A percentile compares a stretch with the other conserved stretches of the same genome.
phyloP scores from a whole-genome alignment of 2,329 filamentous ascomycete species.

The Trichoderma sp. region DNA sequence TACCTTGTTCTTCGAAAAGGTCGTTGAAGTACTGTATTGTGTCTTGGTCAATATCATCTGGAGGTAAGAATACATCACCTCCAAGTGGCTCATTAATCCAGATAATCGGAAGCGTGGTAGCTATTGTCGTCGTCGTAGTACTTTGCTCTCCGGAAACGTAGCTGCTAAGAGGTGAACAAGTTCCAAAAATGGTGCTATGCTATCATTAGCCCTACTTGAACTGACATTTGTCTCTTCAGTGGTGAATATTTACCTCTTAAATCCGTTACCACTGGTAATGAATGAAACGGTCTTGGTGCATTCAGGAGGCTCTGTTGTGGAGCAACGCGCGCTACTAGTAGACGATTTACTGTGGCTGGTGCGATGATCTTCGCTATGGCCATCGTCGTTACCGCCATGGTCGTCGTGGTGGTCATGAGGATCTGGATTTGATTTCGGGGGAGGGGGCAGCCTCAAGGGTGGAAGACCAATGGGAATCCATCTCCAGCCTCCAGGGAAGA shows the following conservation, averaged over 20 bases:
- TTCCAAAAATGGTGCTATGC: not conserved
- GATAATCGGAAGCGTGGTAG: not conserved
- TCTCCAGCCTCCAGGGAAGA: not conserved
- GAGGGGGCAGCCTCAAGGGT: not conserved
- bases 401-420: not conserved
- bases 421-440: not conserved
- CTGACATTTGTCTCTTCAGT: not conserved
- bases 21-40: not conserved
- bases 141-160: not conserved
- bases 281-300: not conserved
- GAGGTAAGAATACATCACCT: not conserved
- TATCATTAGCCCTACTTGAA: not conserved
- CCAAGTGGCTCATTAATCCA: not conserved
- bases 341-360: not conserved
- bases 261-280: not conserved
- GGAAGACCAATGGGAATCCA: not conserved
- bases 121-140: not conserved
- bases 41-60: not conserved
- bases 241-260: not conserved
- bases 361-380: not conserved
- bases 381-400: not conserved
- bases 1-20: not conserved
- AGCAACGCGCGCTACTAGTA: not conserved
- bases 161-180: not conserved
- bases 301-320: not conserved